A percentile compares a stretch with the other conserved stretches of the same genome.
phyloP scores from a whole-genome alignment of 139 green algal genomes.

The Chlamydomonas sphaeroides region DNA sequence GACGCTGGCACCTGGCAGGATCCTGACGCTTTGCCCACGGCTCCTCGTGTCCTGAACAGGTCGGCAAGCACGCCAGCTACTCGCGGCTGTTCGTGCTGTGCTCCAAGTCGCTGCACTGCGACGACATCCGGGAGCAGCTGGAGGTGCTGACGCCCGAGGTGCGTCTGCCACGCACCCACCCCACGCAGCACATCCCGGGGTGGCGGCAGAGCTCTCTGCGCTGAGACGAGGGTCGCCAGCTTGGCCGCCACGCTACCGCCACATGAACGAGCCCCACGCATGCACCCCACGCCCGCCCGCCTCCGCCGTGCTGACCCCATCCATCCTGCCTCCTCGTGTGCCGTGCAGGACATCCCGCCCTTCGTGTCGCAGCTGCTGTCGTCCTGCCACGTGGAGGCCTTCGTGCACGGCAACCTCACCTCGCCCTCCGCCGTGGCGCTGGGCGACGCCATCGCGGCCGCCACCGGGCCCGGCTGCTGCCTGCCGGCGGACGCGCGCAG shows the following conservation, averaged over 20 bases:
- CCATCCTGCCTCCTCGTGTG: no score
- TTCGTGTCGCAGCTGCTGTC: constrained; percentile 47
- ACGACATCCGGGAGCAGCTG: constrained; percentile 51
- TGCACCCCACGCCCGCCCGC: no score
- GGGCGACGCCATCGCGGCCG: neutral
- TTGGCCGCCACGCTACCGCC: no score
- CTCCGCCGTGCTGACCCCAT: neutral
- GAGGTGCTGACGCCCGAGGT: constrained; percentile 42
- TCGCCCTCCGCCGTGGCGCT: constrained; percentile 56
- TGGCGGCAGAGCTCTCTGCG: no score
- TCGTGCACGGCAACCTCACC: constrained; percentile 88
- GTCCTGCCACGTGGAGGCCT: constrained; percentile 75
- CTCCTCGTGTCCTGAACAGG: no score
- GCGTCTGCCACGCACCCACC: no score
- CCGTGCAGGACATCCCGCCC: constrained; percentile 25
- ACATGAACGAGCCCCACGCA: no score
- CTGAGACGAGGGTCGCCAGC: no score
- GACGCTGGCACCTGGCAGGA: no score
- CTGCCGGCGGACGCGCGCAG: constrained; percentile 43
- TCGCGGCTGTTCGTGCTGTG: constrained; percentile 74
- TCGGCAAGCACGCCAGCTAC: constrained; percentile 82
- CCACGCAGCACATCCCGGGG: no score
- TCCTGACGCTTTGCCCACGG: no score
- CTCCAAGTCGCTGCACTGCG: constrained; percentile 42
- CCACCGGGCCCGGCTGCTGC: constrained; percentile 6